phyloP scores from a whole-genome alignment of 805 yeast genomes.

The Suhomyces sp. region DNA sequence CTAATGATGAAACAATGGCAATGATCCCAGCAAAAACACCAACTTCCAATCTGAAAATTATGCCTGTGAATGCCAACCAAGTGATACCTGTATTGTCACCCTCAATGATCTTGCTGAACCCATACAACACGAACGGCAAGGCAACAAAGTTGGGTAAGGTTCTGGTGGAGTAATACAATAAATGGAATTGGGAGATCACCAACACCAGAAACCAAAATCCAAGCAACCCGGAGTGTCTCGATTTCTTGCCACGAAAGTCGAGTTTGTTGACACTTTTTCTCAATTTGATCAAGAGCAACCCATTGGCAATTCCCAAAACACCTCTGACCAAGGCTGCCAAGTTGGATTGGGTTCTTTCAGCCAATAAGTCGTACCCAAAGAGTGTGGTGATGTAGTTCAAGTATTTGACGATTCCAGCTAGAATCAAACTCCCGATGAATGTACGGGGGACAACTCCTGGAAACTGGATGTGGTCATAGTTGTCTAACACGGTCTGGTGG shows the following conservation, averaged over 20 bases:
- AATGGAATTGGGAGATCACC: conserved; percentile 70
- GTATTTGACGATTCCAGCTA: conserved; percentile 46
- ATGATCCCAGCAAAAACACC: conserved; percentile 52
- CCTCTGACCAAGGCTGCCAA: conserved; percentile 55
- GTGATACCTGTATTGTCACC: conserved; percentile 51
- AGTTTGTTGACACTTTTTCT: conserved; percentile 35
- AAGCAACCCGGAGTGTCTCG: conserved; percentile 15
- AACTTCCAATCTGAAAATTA: conserved; percentile 72
- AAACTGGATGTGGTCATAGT: conserved; percentile 73
- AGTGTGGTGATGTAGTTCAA: conserved; percentile 23
- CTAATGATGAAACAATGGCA: conserved; percentile 44
- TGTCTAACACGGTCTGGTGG: conserved; percentile 24
- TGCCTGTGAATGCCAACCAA: conserved; percentile 59
- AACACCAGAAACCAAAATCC: conserved; percentile 63
- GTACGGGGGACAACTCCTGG: conserved; percentile 92
- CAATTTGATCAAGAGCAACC: conserved; percentile 49
- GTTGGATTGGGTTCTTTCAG: conserved; percentile 21
- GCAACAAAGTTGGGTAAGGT: conserved; percentile 87
- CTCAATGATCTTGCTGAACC: conserved; percentile 48
- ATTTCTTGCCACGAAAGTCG: conserved; percentile 21
- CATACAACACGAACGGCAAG: conserved; percentile 65
- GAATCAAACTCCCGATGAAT: conserved; percentile 65
- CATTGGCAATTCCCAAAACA: conserved; percentile 63
- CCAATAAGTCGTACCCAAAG: conserved; percentile 21
- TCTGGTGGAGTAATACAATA: conserved; percentile 76